phyloP scores from a whole-genome alignment of 441 rosid species.

The Mallotus japonicus region DNA sequence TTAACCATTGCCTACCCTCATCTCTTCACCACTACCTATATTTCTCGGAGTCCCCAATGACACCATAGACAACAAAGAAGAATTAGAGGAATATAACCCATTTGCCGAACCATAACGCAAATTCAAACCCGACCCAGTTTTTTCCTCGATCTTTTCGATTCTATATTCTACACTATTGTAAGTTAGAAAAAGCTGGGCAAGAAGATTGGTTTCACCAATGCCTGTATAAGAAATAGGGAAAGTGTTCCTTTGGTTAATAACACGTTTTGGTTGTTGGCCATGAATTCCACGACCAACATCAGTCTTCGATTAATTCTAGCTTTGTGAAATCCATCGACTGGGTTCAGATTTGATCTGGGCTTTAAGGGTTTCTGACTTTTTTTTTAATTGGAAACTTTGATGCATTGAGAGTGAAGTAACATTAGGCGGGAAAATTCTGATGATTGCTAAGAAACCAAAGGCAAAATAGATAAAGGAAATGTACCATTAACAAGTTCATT shows the following conservation, averaged over 20 bases:
- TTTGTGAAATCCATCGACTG: constrained; percentile 74
- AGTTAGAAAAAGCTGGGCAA: constrained; percentile 96
- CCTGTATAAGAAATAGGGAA: constrained; percentile 76
- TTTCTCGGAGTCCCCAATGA: constrained; percentile 29
- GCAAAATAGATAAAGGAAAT: neutral
- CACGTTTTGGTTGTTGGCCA: too few species aligned
- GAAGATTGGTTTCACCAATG: constrained; percentile 75
- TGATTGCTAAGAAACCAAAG: constrained; percentile 10
- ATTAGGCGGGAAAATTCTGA: too few species aligned
- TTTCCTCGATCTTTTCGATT: constrained; percentile 25
- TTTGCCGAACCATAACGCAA: constrained; percentile 24
- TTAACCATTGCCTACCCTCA: too few species aligned
- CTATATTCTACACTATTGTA: constrained; percentile 80
- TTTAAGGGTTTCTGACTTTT: constrained; percentile 9
- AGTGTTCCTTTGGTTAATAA: constrained; percentile 54
- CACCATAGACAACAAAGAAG: constrained; percentile 47
- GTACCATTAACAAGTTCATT: too few species aligned
- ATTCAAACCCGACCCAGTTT: constrained; percentile 14
- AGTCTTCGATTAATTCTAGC: too few species aligned
- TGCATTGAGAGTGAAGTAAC: too few species aligned
- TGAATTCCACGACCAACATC: too few species aligned
- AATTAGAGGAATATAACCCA: constrained; percentile 41
- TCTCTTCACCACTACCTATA: constrained; percentile 21
- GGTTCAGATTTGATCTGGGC: constrained; percentile 15
- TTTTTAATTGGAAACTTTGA: too few species aligned